Base-by-base conservation (phyloP, 1,139 yeast species). In the Insectozyma bohioensis region DNA sequence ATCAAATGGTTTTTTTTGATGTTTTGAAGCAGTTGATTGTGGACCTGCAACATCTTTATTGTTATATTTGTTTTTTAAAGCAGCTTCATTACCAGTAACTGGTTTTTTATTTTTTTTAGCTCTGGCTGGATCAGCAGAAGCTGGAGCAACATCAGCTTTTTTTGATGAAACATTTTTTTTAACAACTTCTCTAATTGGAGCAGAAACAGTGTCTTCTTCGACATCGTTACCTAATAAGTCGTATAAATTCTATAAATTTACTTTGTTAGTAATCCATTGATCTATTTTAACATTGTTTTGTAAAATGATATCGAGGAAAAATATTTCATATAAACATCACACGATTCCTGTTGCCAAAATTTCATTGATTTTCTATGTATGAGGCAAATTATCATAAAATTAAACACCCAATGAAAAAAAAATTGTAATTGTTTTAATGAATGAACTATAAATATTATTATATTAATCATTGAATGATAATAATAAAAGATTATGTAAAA, bases 1-100 rank as follows among this genome's bases (percentile, higher is more conserved):
- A 74, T 84, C 94, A 47, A 67, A 56, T 57, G 80, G 78, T 59
- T 69, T 75, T 70, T 78, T 80, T 59, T 72, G 64, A 70, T 76
- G 84, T 52, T 74, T 72, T 43, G 74, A 49, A 30, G 72, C 63
- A 39, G 75, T 68, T 28, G 70, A 42, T 30, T 75, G 65, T 59
- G 86, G 80, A 42, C 73, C 82, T 45, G 78, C 70, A 48, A 75
- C 76, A 40, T 74, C 62, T 60, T 67, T 79, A 90, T 90, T 90
- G 72, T 80, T 78, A 58, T 64, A 56, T 73, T 78, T 81, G 77
- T 72, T 79, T 68, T 76, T 84, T 64, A 81, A 68, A 46, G 95
- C 95, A 54, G 87, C 95, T 58, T 88, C 96, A 73, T 87, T 90
- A 63, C 95, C 95, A 50, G 82, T 65, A 40, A 80, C 67, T 62